phyloP scores from a whole-genome alignment of 768 basidiomycete genomes.

The Gautieria morchelliformis region DNA sequence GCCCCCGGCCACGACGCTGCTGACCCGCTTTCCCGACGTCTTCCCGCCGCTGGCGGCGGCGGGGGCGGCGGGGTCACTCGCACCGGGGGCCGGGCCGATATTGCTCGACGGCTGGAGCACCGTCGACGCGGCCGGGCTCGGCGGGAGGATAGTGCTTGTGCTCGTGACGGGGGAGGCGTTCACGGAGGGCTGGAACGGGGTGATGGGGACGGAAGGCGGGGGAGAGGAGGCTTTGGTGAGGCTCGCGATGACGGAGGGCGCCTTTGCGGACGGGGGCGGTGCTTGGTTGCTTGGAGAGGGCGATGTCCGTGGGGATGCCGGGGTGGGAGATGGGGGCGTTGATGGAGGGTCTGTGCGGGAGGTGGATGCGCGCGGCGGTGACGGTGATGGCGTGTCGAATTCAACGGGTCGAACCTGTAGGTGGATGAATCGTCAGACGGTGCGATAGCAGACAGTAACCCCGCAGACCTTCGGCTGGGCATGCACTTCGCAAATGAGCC shows the following conservation, averaged over 20 bases:
- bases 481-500: slow-evolving; percentile 84
- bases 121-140: slow-evolving; percentile 20
- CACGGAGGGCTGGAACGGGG: slow-evolving; percentile 25
- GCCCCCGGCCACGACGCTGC: slow-evolving; percentile 33
- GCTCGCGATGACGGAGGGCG: slow-evolving; percentile 24
- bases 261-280: slow-evolving; percentile 17
- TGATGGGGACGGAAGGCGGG: slow-evolving; percentile 32
- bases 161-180: slow-evolving; percentile 21
- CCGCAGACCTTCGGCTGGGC: slow-evolving; percentile 63
- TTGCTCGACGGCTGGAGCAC: slow-evolving; percentile 21
- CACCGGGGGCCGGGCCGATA: background rate
- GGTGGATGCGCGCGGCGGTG: slow-evolving; percentile 14
- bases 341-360: slow-evolving; percentile 5
- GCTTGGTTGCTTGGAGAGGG: slow-evolving; percentile 22
- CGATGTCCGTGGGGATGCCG: slow-evolving; percentile 20
- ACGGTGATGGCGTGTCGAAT: slow-evolving; percentile 43
- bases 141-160: slow-evolving; percentile 32
- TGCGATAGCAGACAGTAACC: background rate
- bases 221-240: slow-evolving; percentile 29
- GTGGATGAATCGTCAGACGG: background rate
- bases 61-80: slow-evolving; percentile 29
- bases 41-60: no score
- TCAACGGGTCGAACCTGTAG: slow-evolving; percentile 45
- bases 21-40: background rate
- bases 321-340: slow-evolving; percentile 11